Conservation (phyloP, 2,329 filamentous ascomycete species). For the Aspergillus chevalieri region DNA sequence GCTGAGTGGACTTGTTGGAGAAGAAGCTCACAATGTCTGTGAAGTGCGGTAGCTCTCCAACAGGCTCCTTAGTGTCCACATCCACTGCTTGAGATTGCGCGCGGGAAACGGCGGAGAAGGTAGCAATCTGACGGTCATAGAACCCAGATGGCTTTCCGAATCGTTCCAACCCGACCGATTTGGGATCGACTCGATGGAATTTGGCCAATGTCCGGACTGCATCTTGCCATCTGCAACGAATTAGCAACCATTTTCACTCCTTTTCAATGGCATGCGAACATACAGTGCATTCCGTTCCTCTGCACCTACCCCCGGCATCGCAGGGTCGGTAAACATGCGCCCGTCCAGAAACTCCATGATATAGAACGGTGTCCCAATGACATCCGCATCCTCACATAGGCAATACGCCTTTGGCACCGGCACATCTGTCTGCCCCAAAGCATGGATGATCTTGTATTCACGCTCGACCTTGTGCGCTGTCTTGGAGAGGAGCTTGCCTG, state of each 20-base stretch:
- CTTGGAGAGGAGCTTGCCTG: slow-evolving; percentile 86
- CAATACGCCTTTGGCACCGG: slow-evolving; percentile 78
- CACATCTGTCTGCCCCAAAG: slow-evolving; percentile 71
- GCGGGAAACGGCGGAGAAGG: slow-evolving; percentile 70
- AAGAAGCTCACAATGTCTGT: slow-evolving; percentile 76
- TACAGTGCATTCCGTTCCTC: slow-evolving; percentile 67
- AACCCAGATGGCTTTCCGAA: slow-evolving; percentile 74
- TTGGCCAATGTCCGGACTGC: slow-evolving; percentile 77
- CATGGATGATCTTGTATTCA: slow-evolving; percentile 85
- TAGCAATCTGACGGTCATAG: slow-evolving; percentile 78
- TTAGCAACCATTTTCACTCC: not conserved
- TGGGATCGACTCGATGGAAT: slow-evolving; percentile 69
- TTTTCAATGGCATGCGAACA: slow-evolving; percentile 13
- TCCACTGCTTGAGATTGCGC: slow-evolving; percentile 72
- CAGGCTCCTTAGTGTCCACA: slow-evolving; percentile 66
- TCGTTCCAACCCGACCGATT: slow-evolving; percentile 58
- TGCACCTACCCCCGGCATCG: slow-evolving; percentile 65
- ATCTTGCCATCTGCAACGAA: slow-evolving; percentile 62
- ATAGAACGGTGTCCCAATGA: slow-evolving; percentile 91
- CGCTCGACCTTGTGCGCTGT: slow-evolving; percentile 95
- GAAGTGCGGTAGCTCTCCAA: slow-evolving; percentile 80
- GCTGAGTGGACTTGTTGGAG: slow-evolving; percentile 60
- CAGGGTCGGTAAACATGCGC: slow-evolving; percentile 83
- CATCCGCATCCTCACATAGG: slow-evolving; percentile 72
- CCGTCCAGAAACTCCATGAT: slow-evolving; percentile 95